Conservation (phyloP, 2,329 filamentous ascomycete genomes). For the Aspergillus sp. region DNA sequence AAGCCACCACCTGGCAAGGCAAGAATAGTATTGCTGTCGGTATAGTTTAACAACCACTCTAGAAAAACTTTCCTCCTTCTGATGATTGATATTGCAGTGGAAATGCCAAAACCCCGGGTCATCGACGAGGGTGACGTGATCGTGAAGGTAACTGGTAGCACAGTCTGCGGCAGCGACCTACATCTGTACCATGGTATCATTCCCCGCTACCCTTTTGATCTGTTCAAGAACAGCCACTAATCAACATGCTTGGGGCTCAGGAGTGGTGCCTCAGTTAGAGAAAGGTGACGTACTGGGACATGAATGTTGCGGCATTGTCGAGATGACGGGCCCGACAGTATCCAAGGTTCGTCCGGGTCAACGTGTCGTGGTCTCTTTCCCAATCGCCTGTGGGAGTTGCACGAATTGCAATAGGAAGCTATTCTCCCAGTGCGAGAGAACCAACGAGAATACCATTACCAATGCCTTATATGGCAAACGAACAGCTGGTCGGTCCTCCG, state of each 20-base stretch:
- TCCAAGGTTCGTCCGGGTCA: conserved; percentile 57
- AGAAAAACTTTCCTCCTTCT: background rate
- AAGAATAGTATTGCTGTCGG: conserved; percentile 73
- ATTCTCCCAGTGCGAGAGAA: conserved; percentile 75
- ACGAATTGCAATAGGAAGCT: conserved; percentile 76
- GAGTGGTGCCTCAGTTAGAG: conserved; percentile 55
- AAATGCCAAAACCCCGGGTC: conserved; percentile 68
- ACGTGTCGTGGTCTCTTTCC: conserved; percentile 80
- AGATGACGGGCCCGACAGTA: conserved; percentile 54
- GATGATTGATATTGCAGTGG: conserved; percentile 38
- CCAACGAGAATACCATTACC: conserved; percentile 68
- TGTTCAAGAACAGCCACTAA: background rate
- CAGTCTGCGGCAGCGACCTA: conserved; percentile 61
- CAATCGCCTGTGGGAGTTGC: conserved; percentile 69
- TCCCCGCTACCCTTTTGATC: too few species aligned
- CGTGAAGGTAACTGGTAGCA: conserved; percentile 68
- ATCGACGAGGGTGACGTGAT: conserved; percentile 75
- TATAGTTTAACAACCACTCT: conserved; percentile 22
- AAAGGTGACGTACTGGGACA: conserved; percentile 67
- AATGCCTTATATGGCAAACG: conserved; percentile 76
- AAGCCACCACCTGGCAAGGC: conserved; percentile 76
- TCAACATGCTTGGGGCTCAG: conserved; percentile 19
- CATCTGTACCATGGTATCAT: conserved; percentile 46
- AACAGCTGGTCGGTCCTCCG: conserved; percentile 58
- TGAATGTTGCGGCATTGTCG: conserved; percentile 53